Conservation (phyloP, 2,329 filamentous ascomycete genomes). For the Nannizziopsis barbatae region DNA sequence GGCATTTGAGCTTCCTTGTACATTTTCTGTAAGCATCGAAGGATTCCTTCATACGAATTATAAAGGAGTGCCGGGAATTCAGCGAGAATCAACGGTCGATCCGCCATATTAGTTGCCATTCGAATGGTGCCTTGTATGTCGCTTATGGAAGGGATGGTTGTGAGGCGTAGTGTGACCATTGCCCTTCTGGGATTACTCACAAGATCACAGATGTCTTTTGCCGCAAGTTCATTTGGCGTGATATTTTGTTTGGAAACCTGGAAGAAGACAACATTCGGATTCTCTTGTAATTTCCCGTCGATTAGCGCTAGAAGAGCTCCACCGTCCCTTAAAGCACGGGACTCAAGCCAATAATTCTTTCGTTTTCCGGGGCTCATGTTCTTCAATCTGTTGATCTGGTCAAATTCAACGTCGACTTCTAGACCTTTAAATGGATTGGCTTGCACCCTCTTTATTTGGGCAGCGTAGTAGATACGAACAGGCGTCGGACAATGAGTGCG, state of each 20-base stretch:
- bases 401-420: conserved; percentile 37
- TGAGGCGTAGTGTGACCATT: conserved; percentile 23
- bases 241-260: neutral
- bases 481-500: too few relatives aligned
- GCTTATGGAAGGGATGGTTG: neutral
- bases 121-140: too few relatives aligned
- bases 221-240: neutral
- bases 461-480: conserved; percentile 28
- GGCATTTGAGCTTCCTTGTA: conserved; percentile 18
- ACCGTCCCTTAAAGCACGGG: neutral
- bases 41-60: conserved; percentile 46
- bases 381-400: conserved; percentile 32
- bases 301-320: neutral
- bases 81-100: conserved; percentile 32
- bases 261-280: neutral
- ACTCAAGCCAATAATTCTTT: neutral
- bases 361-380: conserved; percentile 1
- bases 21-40: conserved; percentile 47
- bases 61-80: conserved; percentile 53
- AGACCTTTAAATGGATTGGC: conserved; percentile 35
- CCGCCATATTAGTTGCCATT: too few relatives aligned
- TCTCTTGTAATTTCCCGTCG: neutral
- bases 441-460: conserved; percentile 22
- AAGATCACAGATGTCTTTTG: too few relatives aligned
- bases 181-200: conserved; percentile 8